Conservation (phyloP, 176 grass and related monocot species). For the Lolium perenne region DNA sequence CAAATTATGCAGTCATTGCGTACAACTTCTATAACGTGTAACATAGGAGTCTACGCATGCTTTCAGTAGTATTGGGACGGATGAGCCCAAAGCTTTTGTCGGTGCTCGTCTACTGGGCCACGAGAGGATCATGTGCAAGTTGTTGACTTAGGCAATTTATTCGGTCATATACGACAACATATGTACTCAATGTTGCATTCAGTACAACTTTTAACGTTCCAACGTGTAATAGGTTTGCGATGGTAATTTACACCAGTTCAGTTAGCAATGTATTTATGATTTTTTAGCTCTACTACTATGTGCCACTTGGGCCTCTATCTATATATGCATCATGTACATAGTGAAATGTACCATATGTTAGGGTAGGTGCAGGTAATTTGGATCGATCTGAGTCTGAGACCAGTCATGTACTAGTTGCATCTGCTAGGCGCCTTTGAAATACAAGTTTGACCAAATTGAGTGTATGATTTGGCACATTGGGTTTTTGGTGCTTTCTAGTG, state of each 20-base stretch:
- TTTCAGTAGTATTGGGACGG: too few relatives aligned
- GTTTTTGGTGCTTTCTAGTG: background rate
- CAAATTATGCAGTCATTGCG: background rate
- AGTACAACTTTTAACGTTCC: constrained; percentile 19
- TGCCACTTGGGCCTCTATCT: background rate
- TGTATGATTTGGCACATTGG: background rate
- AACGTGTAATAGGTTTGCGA: background rate
- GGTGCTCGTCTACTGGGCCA: background rate
- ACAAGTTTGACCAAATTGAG: constrained; percentile 28
- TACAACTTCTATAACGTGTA: too few relatives aligned
- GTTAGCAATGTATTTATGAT: background rate
- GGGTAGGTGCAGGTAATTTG: constrained; percentile 28
- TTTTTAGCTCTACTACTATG: background rate
- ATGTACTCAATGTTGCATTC: too few relatives aligned
- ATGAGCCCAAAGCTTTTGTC: constrained; percentile 8
- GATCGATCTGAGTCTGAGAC: background rate
- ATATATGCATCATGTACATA: constrained; percentile 6
- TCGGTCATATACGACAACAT: too few relatives aligned
- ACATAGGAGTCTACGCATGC: too few relatives aligned
- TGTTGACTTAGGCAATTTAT: constrained; percentile 30
- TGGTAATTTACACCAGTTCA: constrained; percentile 14
- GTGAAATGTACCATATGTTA: background rate
- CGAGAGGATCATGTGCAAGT: background rate
- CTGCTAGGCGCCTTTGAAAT: background rate
- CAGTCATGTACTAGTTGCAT: background rate